These are phyloP conservation scores for Linnemannia schmuckeri DNA, from an alignment of 192 early-diverging fungal genomes.

Conservation along the genomic window DNA sequence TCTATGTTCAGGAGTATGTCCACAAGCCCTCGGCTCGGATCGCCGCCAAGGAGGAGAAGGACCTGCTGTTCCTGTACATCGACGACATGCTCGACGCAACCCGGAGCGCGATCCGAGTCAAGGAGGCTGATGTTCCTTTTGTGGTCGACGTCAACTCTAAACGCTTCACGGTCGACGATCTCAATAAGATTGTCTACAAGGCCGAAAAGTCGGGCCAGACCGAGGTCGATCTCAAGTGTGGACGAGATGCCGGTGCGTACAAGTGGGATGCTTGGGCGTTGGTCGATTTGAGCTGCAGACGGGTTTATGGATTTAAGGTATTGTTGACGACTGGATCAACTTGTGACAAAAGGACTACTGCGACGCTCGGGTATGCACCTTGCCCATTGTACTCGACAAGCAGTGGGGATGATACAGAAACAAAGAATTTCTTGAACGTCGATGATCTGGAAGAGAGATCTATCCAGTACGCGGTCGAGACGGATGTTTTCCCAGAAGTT, in stretches of 20 bases:
- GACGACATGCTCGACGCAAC: slow-evolving; percentile 40
- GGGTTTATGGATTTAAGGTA: slow-evolving; percentile 63
- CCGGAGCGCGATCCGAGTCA: slow-evolving; percentile 37
- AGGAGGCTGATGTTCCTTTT: slow-evolving; percentile 5
- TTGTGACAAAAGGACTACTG: slow-evolving; percentile 20
- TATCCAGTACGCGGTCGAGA: slow-evolving; percentile 56
- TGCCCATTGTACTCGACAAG: slow-evolving; percentile 57
- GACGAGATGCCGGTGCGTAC: slow-evolving; percentile 24
- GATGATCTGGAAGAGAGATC: slow-evolving; percentile 25
- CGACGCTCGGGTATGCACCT: slow-evolving; percentile 52
- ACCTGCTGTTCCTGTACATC: slow-evolving; percentile 58
- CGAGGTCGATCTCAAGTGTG: slow-evolving; percentile 47
- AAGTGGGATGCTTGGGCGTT: slow-evolving; percentile 62
- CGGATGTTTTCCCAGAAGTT: slow-evolving; percentile 32
- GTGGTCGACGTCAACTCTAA: slow-evolving; percentile 41
- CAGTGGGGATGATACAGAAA: not conserved
- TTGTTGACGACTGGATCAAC: slow-evolving; percentile 24
- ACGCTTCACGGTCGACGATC: slow-evolving; percentile 21
- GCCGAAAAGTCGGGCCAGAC: slow-evolving; percentile 45
- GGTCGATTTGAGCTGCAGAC: slow-evolving; percentile 57
- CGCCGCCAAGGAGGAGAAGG: slow-evolving; percentile 38
- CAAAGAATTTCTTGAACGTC: not conserved
- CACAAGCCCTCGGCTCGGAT: slow-evolving; percentile 35
- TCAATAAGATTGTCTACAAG: slow-evolving; percentile 59
- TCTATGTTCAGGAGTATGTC: slow-evolving; percentile 59